Conservation (phyloP, 257 asterid genomes). For the Plantago major region DNA sequence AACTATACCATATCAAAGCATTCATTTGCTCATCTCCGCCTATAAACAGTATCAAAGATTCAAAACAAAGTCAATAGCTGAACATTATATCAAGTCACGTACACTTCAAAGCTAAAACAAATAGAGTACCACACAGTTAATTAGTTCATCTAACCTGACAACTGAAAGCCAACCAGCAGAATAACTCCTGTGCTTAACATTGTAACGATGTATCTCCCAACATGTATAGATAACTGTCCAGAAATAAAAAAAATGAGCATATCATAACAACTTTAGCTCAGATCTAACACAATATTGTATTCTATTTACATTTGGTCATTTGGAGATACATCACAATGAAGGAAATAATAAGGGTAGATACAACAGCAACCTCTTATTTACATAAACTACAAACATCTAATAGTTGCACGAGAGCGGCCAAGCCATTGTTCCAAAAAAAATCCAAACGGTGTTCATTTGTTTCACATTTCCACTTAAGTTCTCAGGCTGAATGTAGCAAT, state of each 20-base stretch:
- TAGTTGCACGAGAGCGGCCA: no score
- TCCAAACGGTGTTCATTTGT: no score
- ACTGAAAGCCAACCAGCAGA: slow-evolving; percentile 76
- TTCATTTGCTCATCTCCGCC: slow-evolving; percentile 94
- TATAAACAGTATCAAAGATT: slow-evolving; percentile 22
- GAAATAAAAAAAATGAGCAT: slow-evolving; percentile 2
- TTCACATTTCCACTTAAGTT: no score
- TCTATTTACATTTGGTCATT: no score
- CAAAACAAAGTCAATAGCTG: slow-evolving; percentile 9
- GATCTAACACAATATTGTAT: not conserved
- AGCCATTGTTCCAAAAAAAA: no score
- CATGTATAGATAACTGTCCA: slow-evolving; percentile 63
- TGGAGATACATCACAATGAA: no score
- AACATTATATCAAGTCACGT: not conserved
- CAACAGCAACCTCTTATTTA: no score
- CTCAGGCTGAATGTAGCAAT: no score
- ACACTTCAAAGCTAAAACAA: not conserved
- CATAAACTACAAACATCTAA: no score
- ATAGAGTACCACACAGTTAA: not conserved
- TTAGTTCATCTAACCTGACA: slow-evolving; percentile 63
- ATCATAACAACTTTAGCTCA: not conserved
- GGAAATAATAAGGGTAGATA: no score
- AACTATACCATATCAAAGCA: slow-evolving; percentile 90
- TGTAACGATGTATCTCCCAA: slow-evolving; percentile 83
- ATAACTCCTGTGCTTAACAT: slow-evolving; percentile 90